Evolutionary conservation across 768 basidiomycete species (phyloP).

Genomic region (Exsudoporus frostii): DNA sequence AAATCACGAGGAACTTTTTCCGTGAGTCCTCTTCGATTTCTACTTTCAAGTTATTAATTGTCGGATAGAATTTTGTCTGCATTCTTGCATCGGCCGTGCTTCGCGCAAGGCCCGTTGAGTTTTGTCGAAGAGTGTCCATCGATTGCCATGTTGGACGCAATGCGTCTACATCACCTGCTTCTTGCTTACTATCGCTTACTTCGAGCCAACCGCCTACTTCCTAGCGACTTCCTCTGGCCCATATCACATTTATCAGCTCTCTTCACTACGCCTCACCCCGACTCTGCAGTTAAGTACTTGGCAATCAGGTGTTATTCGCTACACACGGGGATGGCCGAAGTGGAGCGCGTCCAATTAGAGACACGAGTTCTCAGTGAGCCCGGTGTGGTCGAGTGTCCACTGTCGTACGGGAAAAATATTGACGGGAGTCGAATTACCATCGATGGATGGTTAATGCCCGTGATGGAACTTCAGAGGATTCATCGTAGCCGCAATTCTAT

Average conservation of each 20-base stretch:
- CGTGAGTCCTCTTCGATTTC: conserved; percentile 43
- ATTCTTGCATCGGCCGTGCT: conserved; percentile 42
- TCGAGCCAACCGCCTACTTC: conserved; percentile 67
- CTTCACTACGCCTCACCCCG: conserved; percentile 51
- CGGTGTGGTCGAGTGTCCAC: conserved; percentile 56
- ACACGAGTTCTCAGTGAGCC: conserved; percentile 55
- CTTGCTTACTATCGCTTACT: conserved; percentile 82
- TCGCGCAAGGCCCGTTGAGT: conserved; percentile 54
- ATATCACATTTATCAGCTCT: conserved; percentile 40
- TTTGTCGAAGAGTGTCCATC: conserved; percentile 35
- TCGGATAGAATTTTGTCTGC: conserved; percentile 51
- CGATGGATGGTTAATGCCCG: conserved; percentile 83
- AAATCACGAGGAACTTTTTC: conserved; percentile 67
- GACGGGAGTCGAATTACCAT: conserved; percentile 44
- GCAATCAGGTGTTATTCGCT: conserved; percentile 77
- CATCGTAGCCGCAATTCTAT: conserved; percentile 47
- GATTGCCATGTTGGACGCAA: conserved; percentile 34
- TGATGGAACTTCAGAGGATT: conserved; percentile 64
- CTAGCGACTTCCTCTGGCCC: conserved; percentile 61
- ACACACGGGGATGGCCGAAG: conserved; percentile 77
- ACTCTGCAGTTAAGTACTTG: conserved; percentile 62
- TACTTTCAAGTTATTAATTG: not conserved
- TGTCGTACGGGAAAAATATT: conserved; percentile 52
- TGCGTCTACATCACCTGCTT: conserved; percentile 64
- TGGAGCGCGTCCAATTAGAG: conserved; percentile 66